phyloP scores from a whole-genome alignment of 768 basidiomycete species.

The Baorangia bicolor region DNA sequence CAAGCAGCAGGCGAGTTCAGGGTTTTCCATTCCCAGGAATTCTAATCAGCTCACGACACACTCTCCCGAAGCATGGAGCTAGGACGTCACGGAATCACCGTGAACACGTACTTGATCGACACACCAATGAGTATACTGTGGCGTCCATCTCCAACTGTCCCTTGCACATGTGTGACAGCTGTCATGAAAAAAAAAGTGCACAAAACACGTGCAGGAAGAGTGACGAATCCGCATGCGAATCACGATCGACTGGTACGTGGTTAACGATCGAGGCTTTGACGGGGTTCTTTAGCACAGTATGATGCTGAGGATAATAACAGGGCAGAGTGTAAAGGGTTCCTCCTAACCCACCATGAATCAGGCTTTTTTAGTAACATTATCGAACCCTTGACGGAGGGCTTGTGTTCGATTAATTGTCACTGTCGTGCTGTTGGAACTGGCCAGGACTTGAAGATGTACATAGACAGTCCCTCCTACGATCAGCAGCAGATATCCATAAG shows the following conservation, averaged over 20 bases:
- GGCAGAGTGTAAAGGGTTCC: background rate
- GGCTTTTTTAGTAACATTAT: too few species aligned
- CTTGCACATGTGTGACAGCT: background rate
- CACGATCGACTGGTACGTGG: background rate
- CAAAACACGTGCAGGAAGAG: background rate
- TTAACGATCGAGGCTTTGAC: too few species aligned
- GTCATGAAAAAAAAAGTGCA: too few species aligned
- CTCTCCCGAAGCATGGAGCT: slow-evolving; percentile 36
- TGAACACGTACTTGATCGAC: slow-evolving; percentile 39
- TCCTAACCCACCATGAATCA: background rate
- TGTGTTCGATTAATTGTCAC: background rate
- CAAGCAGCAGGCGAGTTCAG: slow-evolving; percentile 15
- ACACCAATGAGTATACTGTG: slow-evolving; percentile 18
- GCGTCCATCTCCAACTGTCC: background rate
- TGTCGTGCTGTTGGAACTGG: background rate
- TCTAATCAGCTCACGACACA: background rate
- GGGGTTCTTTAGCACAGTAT: background rate
- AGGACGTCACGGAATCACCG: slow-evolving; percentile 39
- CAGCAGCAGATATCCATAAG: too few species aligned
- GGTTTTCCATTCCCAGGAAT: background rate
- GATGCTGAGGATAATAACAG: background rate
- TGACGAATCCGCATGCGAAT: background rate
- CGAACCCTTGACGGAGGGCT: too few species aligned
- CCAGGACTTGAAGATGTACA: background rate
- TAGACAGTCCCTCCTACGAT: background rate